Evolutionary conservation across 1,284 basidiomycete genomes (phyloP).

Genomic region (Schizophyllum commune): DNA sequence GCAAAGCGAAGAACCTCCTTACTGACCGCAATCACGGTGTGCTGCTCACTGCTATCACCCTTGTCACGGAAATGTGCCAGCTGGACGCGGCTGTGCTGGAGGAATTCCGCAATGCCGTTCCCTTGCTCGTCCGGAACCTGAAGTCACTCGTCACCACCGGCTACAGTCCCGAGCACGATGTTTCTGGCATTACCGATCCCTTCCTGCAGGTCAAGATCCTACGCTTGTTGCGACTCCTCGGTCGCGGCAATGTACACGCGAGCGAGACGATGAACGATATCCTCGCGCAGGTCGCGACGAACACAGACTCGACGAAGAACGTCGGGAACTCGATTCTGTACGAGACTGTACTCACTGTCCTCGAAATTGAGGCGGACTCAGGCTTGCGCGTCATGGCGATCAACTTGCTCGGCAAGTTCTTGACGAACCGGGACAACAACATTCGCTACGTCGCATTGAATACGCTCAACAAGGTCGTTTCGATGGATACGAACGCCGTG

Average conservation of each 20-base stretch:
- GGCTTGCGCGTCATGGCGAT: constrained; percentile 98
- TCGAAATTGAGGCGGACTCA: constrained; percentile 96
- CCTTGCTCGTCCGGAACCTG: constrained; percentile 89
- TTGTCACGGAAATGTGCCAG: constrained; percentile 93
- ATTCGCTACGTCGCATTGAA: constrained; percentile 97
- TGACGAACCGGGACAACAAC: constrained; percentile 98
- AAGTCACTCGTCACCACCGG: constrained; percentile 95
- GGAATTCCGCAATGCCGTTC: constrained; percentile 90
- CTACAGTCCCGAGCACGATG: constrained; percentile 98
- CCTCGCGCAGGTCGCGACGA: constrained; percentile 96
- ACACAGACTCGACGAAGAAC: constrained; percentile 97
- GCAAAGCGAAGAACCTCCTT: constrained; percentile 85
- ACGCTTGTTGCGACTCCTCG: constrained; percentile 87
- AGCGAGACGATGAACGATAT: constrained; percentile 99
- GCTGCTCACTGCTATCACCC: constrained; percentile 86
- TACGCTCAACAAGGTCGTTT: constrained; percentile 97
- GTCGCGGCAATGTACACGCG: constrained; percentile 78
- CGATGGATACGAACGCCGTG: constrained; percentile 97
- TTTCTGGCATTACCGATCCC: constrained; percentile 98
- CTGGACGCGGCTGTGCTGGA: constrained; percentile 68
- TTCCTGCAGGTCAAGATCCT: constrained; percentile 97
- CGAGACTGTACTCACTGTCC: constrained; percentile 95
- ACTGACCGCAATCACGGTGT: constrained; percentile 98
- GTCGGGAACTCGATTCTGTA: constrained; percentile 98
- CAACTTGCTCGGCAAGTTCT: constrained; percentile 98